A percentile compares a stretch with the other conserved stretches of the same genome.
These are phyloP conservation scores for Eragrostis nindensis DNA, from an alignment of 176 grass and related monocot genomes.

Conservation along the genomic window DNA sequence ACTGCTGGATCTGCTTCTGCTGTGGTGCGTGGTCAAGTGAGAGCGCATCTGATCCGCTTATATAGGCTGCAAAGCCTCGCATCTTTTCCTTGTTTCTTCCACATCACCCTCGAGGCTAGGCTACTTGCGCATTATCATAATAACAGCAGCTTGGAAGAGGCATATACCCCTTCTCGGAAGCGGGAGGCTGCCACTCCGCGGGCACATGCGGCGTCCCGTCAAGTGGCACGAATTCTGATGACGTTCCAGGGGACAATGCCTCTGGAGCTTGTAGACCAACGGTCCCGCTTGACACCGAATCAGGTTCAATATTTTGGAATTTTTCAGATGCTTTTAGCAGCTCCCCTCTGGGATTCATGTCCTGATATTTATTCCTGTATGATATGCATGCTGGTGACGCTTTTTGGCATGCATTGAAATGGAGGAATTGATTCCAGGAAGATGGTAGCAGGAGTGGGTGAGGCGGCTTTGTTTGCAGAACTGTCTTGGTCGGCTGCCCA, in stretches of 20 bases:
- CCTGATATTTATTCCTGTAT: slow-evolving; percentile 14
- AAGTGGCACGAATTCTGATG: slow-evolving; percentile 41
- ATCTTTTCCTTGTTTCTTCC: neutral
- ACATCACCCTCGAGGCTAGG: neutral
- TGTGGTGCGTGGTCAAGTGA: slow-evolving; percentile 37
- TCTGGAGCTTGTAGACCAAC: slow-evolving; percentile 42
- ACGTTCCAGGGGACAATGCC: slow-evolving; percentile 43
- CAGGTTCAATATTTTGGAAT: slow-evolving; percentile 20
- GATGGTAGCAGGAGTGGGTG: slow-evolving; percentile 1
- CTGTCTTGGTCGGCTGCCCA: slow-evolving; percentile 38
- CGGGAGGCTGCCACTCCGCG: slow-evolving; percentile 26
- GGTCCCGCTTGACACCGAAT: slow-evolving; percentile 37
- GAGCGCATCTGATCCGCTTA: slow-evolving; percentile 27
- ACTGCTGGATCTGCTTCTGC: slow-evolving; percentile 27
- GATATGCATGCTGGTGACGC: neutral
- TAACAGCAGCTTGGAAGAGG: slow-evolving; percentile 10
- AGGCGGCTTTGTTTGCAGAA: neutral
- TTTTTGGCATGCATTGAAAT: neutral
- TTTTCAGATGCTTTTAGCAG: neutral
- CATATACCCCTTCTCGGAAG: slow-evolving; percentile 45
- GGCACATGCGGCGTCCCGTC: slow-evolving; percentile 36
- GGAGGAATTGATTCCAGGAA: slow-evolving; percentile 5
- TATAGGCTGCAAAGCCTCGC: slow-evolving; percentile 26
- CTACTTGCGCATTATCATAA: slow-evolving; percentile 46
- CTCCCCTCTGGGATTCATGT: slow-evolving; percentile 21